Evolutionary conservation across 305 asterid genomes (phyloP), one percentile per base, ranked within the genome.

Genomic region (Fraxinus sp.): DNA sequence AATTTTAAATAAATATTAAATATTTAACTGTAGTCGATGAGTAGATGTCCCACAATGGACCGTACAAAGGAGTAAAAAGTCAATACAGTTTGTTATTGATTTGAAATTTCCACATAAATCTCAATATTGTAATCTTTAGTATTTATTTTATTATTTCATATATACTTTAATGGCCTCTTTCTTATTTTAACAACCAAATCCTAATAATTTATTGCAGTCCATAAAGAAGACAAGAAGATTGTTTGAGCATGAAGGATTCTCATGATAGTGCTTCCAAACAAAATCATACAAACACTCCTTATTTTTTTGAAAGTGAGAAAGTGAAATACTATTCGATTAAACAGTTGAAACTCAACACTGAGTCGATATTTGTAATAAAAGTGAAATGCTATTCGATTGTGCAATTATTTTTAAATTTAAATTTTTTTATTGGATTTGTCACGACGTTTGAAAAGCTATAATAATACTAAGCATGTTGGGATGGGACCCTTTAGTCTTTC

Each of bases 211-310:
- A 55, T 78, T 30, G 32, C 70, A 55, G 22, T 28, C 68, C 16
- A 73, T 68, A 33, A 33, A 59, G 70, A 79, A 62, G 80, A 83
- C 83, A 83, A 64, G 64, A 71, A 77, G 66, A 26, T 77, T 73
- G 84, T 85, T 85, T 24, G 79, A 82, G 59, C 84, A 84, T 71
- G 79, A 71, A 82, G 77, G 77, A 13, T 81, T 80, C 83, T 81
- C 59, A 43, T 32, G 59, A 75, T 20, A 20, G 30, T 73, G 18
- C 64, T 82, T 82, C 81, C 84, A 76, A 82, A 55, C 84, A 75
- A 75, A 72, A 81, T 78, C 64, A 52, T 74, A 81, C 80, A 74
- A 81, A 6, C 36, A 46, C 64, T 46, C 75, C 37, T 14, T 32
- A 1, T 70, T 72, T 73, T 72, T 73, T 33, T 30, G 4, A 68